phyloP scores from a whole-genome alignment of 169 alveolate genomes.

The Cryptosporidium xiaoi region DNA sequence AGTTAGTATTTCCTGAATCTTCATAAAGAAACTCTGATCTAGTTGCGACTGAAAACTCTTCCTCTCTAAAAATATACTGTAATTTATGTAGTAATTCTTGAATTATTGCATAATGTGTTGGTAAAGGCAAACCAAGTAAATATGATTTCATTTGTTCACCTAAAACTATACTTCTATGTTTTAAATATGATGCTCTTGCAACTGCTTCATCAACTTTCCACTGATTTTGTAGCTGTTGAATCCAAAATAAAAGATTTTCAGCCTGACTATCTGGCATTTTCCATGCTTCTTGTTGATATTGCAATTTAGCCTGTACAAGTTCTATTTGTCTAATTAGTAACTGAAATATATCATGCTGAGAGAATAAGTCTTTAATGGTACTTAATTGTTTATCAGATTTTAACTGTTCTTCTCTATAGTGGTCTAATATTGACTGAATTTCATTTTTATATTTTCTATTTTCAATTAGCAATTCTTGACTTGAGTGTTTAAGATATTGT shows the following conservation, averaged over 20 bases:
- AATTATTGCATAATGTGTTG: constrained; percentile 69
- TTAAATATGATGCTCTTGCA: constrained; percentile 71
- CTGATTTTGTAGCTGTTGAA: constrained; percentile 67
- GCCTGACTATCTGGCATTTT: constrained; percentile 74
- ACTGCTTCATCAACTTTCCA: constrained; percentile 75
- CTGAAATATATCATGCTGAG: constrained; percentile 68
- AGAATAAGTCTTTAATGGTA: constrained; percentile 52
- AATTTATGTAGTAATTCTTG: constrained; percentile 61
- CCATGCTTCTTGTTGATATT: constrained; percentile 73
- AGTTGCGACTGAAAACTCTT: constrained; percentile 58
- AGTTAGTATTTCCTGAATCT: constrained; percentile 42
- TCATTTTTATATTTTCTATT: constrained; percentile 69
- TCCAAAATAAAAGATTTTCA: constrained; percentile 64
- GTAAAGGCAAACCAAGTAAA: constrained; percentile 54
- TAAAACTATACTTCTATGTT: constrained; percentile 65
- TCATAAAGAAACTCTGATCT: constrained; percentile 61
- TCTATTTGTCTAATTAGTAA: constrained; percentile 65
- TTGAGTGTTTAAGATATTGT: constrained; percentile 54
- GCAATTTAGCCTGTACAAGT: constrained; percentile 67
- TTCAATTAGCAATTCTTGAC: constrained; percentile 61
- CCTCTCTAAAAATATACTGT: constrained; percentile 72
- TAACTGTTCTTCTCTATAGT: constrained; percentile 63
- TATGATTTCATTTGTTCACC: constrained; percentile 74
- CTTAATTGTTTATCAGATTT: constrained; percentile 55
- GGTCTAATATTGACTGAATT: constrained; percentile 53